Base-by-base conservation (phyloP, 2,329 filamentous ascomycete genomes). In the Leptographium wingfieldii region DNA sequence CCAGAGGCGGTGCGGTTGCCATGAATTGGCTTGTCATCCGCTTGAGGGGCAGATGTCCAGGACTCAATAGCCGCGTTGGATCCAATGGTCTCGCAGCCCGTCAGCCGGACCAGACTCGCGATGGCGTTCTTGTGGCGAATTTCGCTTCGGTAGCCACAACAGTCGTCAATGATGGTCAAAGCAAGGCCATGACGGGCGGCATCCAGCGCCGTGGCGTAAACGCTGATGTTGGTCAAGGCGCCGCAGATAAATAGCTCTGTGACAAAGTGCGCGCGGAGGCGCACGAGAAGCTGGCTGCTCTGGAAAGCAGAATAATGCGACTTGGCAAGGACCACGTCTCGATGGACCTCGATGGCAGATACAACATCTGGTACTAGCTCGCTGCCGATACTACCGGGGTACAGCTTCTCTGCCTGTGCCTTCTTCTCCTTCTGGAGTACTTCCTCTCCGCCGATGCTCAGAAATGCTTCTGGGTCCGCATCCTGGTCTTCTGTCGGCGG, bases 201-300 rank as follows among this genome's bases (percentile, higher is more conserved):
- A 68, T 96, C 94, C 63, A 95, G 79, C 3, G 91, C 91, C 1
- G 92, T 96, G 9, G 94, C 92, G 69, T 94, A 91, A 55, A 97
- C 85, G 38, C 91, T 92, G 43, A 95, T 77, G 67, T 97, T 96
- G 52, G 87, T 89, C 56, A 95, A 80, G 53, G 88, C 87, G 27
- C 94, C 94, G 68, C 89, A 95, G 29, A 97, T 82, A 72, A 88
- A 96, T 14, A 99, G 76, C 67, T 96, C 88, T 2, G 91, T 96
- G 61, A 95, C 84, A 65, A 96, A 85, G 64, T 85, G 88, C n/a
- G 85, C 84, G n/a, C 92, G 83, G 54, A 97, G 74, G n/a, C 84
- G 79, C 56, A 87, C 78, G 9, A 97, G 79, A 19, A 97, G 77
- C 56, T 82, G 80, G 0, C 86, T 89, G 10, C 82, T 83, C 58